phyloP scores from a whole-genome alignment of 768 basidiomycete genomes.

The Dacryopinax primogenitus region DNA sequence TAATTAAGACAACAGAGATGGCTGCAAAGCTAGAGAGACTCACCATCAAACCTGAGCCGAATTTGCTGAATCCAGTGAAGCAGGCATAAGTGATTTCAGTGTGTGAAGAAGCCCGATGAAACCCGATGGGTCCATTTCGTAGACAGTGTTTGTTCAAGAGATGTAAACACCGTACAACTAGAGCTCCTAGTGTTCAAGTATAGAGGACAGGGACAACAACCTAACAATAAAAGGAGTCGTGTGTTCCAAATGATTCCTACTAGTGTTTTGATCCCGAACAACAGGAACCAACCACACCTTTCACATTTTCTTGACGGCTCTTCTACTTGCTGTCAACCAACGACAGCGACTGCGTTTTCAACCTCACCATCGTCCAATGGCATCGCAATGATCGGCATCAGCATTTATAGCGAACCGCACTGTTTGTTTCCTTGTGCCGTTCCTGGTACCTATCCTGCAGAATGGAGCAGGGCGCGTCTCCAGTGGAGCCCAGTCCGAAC shows the following conservation, averaged over 20 bases:
- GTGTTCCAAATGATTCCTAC: not conserved
- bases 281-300: not conserved
- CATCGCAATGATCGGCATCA: not conserved
- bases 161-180: too few relatives aligned
- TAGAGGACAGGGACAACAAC: too few relatives aligned
- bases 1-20: too few relatives aligned
- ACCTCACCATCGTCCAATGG: not conserved
- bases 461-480: not conserved
- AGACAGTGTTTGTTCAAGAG: too few relatives aligned
- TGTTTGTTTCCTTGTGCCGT: not conserved
- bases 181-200: too few relatives aligned
- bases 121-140: too few relatives aligned
- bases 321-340: not conserved
- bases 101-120: too few relatives aligned
- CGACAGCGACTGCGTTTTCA: not conserved
- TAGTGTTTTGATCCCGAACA: not conserved
- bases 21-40: too few relatives aligned
- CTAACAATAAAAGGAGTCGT: too few relatives aligned
- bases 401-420: not conserved
- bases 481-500: not conserved
- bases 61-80: too few relatives aligned
- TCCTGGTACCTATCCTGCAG: not conserved
- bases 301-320: not conserved
- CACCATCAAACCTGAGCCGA: too few relatives aligned
- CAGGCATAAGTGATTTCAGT: too few relatives aligned